A percentile compares a stretch with the other conserved stretches of the same genome.
phyloP scores from a whole-genome alignment of 371 early-diverging fungal species.

The Apophysomyces trapeziformis region DNA sequence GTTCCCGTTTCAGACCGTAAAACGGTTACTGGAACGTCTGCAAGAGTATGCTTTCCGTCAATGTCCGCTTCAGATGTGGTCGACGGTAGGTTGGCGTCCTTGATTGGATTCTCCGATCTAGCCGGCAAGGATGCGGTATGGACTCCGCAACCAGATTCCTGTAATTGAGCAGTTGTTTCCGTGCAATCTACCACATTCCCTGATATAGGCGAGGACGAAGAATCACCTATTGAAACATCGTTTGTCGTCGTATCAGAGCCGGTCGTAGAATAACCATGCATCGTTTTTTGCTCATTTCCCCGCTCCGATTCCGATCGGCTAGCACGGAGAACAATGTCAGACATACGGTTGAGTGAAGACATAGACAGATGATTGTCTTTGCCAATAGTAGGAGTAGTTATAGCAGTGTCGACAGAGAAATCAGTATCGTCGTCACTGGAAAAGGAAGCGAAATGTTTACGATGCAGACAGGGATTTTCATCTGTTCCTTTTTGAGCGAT shows the following conservation, averaged over 20 bases:
- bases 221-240: neutral
- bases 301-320: neutral
- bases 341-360: conserved; percentile 2
- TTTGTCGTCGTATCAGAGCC: neutral
- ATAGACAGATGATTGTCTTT: conserved; percentile 12
- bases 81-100: too few species aligned
- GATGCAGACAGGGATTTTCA: neutral
- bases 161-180: neutral
- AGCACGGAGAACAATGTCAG: conserved; percentile 17
- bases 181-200: too few species aligned
- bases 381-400: conserved; percentile 18
- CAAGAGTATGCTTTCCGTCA: too few species aligned
- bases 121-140: too few species aligned
- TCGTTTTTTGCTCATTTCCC: neutral
- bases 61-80: too few species aligned
- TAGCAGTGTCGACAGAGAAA: conserved; percentile 36
- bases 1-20: too few species aligned
- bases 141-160: too few species aligned
- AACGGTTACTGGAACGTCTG: too few species aligned
- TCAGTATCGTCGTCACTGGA: conserved; percentile 26
- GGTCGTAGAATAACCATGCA: neutral
- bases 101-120: too few species aligned
- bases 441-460: conserved; percentile 6
- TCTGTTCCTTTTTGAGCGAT: conserved; percentile 7
- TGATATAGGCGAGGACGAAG: too few species aligned